phyloP scores from a whole-genome alignment of 495 filamentous ascomycete species.

The Penicillium diatomitis region DNA sequence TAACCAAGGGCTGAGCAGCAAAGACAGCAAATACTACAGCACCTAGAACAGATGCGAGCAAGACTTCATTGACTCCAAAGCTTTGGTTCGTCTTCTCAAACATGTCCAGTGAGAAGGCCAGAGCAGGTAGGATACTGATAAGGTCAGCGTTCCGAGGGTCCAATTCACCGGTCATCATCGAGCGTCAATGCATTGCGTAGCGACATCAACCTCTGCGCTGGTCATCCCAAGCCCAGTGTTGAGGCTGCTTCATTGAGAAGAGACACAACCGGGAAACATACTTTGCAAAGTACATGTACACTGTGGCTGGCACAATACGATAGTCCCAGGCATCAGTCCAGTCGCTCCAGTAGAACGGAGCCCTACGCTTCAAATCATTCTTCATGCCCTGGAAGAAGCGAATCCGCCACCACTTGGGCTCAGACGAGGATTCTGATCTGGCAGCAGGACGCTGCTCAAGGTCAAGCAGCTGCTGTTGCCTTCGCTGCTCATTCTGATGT shows the following conservation, averaged over 20 bases:
- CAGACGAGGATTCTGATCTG: slow-evolving; percentile 6
- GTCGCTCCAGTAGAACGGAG: slow-evolving; percentile 68
- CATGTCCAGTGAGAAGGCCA: slow-evolving; percentile 84
- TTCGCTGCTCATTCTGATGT: too few relatives aligned
- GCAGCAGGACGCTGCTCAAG: slow-evolving; percentile 3
- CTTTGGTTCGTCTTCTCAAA: slow-evolving; percentile 68
- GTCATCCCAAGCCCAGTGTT: neutral
- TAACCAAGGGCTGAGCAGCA: slow-evolving; percentile 72
- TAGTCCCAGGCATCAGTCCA: slow-evolving; percentile 83
- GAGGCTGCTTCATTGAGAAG: neutral
- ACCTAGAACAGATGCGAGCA: slow-evolving; percentile 69
- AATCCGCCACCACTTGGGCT: slow-evolving; percentile 52
- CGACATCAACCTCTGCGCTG: slow-evolving; percentile 1
- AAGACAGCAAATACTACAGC: slow-evolving; percentile 67
- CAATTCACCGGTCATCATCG: too few relatives aligned
- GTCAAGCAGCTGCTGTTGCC: neutral
- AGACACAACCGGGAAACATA: slow-evolving; percentile 26
- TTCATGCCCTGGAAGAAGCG: slow-evolving; percentile 55
- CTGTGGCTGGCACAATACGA: slow-evolving; percentile 67
- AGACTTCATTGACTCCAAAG: slow-evolving; percentile 79
- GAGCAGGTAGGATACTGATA: slow-evolving; percentile 63
- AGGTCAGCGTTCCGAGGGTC: too few relatives aligned
- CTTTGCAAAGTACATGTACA: slow-evolving; percentile 92
- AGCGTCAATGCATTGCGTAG: neutral
- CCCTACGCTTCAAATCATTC: slow-evolving; percentile 62